Base-by-base conservation (phyloP, 139 green algal genomes). In the Deuterostichococcus epilithicus region DNA sequence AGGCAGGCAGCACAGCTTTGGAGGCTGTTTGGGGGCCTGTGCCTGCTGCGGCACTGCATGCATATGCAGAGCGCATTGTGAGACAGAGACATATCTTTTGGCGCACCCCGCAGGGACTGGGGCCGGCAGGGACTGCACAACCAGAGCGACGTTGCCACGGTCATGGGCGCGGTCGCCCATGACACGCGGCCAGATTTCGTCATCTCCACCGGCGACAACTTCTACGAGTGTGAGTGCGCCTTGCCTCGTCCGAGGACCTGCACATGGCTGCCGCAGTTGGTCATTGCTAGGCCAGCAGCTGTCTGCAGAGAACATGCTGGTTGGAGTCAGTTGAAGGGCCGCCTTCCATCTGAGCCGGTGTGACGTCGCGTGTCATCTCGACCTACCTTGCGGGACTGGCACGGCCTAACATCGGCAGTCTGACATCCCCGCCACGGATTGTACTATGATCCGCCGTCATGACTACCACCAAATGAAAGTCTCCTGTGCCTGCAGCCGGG, bases 151-250 rank as follows among this genome's bases (percentile, higher is more conserved):
- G 85, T 88, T 3, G 86, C 90, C 0, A 18, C 70, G 22, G 73
- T 90, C 59, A 94, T 94, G 90, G 85, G 72, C 0, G 35, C 73
- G 1, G 67, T 85, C 10, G 81, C 80, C 0, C 69, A 66, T 5
- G 74, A 59, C 42, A 68, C 80, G 33, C 65, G 65, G 0, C 83
- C 87, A 5, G 30, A 83, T 10, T 94, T 92, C 75, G 72, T 93
- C 34, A 81, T 93, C 65, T 84, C 63, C 66, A 90, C 85, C 60
- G 88, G 88, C 20, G 87, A 93, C 79, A 91, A 92, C 79, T 82
- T 82, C 73, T 90, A 90, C 68, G 63, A 74, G 35, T 71, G 78
- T 87, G 38, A 70, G 79, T 42, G 13, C 15, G 32, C 22, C 25
- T n/a, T 0, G 15, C 15, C 0, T 32, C 30, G 25, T 30, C 10